phyloP scores from a whole-genome alignment of 768 basidiomycete genomes.

The Porpolomopsis calyptriformis region DNA sequence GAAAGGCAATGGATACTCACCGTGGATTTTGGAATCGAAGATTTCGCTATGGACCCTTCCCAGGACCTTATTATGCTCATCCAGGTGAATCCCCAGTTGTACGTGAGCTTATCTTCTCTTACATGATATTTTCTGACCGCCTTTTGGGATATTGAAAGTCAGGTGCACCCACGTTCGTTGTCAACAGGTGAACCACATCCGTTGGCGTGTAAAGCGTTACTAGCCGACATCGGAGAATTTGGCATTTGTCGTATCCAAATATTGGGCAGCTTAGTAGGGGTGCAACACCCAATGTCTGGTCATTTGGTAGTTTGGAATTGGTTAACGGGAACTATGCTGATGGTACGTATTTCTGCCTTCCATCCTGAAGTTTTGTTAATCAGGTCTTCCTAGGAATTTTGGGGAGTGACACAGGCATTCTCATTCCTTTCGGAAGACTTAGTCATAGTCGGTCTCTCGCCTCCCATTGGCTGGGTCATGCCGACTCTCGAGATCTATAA shows the following conservation, averaged over 20 bases:
- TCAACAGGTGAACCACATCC: neutral
- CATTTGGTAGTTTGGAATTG: neutral
- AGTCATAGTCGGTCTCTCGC: neutral
- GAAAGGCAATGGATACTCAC: neutral
- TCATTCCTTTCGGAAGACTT: neutral
- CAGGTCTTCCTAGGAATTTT: neutral
- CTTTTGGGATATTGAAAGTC: neutral
- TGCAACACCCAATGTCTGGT: neutral
- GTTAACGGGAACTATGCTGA: neutral
- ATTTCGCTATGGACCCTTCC: conserved; percentile 4
- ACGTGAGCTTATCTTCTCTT: neutral
- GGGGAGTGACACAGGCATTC: neutral
- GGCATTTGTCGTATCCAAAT: neutral
- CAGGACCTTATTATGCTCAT: conserved; percentile 2
- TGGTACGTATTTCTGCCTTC: neutral
- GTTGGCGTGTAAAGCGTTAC: neutral
- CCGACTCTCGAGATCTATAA: neutral
- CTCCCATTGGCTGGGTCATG: neutral
- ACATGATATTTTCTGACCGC: neutral
- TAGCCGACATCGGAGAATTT: neutral
- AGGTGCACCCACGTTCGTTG: neutral
- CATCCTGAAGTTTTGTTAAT: neutral
- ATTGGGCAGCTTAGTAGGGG: neutral
- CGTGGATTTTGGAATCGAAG: neutral
- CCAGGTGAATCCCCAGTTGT: neutral